Conservation (phyloP, 805 yeast species). For the Lachancea sp. region DNA sequence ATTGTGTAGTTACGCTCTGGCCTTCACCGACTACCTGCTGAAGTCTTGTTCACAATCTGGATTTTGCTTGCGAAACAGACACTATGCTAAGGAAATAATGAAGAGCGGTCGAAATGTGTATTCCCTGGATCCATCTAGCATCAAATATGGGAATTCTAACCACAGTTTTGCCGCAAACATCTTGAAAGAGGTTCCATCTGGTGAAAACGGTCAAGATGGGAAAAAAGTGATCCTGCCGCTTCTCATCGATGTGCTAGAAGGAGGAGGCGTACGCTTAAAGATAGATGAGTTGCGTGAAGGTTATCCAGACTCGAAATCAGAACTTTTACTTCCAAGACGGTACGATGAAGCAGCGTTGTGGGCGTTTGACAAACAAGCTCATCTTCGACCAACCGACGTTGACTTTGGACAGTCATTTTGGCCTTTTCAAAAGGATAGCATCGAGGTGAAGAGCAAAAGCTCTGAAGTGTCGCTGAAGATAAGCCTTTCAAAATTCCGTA, state of each 20-base stretch:
- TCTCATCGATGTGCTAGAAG: constrained; percentile 47
- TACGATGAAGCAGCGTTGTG: constrained; percentile 55
- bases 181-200: constrained; percentile 36
- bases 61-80: constrained; percentile 75
- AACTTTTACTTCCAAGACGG: constrained; percentile 40
- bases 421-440: constrained; percentile 3
- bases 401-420: neutral
- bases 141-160: constrained; percentile 25
- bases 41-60: constrained; percentile 76
- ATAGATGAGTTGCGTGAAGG: constrained; percentile 55
- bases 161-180: constrained; percentile 42
- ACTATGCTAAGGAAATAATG: constrained; percentile 45
- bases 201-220: constrained; percentile 8
- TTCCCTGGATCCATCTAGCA: constrained; percentile 34
- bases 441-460: constrained; percentile 2
- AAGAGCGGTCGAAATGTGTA: constrained; percentile 35
- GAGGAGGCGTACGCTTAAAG: constrained; percentile 53
- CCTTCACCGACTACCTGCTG: constrained; percentile 62
- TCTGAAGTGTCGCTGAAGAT: constrained; percentile 40
- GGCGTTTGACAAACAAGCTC: constrained; percentile 39
- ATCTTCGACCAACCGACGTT: neutral
- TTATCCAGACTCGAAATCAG: constrained; percentile 11
- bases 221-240: constrained; percentile 42
- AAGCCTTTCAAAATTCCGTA: constrained; percentile 41
- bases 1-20: constrained; percentile 14